Evolutionary conservation across 805 yeast species (phyloP).

Genomic region (Saturnispora bothae): DNA sequence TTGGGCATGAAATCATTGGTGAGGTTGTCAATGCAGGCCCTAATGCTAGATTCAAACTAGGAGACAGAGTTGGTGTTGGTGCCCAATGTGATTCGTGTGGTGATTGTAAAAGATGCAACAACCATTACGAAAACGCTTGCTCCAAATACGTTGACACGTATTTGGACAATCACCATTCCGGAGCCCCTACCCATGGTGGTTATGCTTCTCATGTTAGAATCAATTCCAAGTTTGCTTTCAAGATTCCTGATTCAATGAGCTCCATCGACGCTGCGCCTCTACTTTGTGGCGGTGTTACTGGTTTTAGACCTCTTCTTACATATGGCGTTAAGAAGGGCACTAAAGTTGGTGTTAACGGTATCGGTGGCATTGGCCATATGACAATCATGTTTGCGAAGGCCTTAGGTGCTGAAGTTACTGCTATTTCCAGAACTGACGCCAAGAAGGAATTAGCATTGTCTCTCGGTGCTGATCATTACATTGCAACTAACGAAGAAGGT

Average conservation of each 20-base stretch:
- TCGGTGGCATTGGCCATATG: constrained; percentile 40
- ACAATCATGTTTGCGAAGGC: constrained; percentile 44
- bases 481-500: constrained; percentile 42
- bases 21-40: constrained; percentile 32
- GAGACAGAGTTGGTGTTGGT: constrained; percentile 44
- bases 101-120: constrained; percentile 30
- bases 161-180: constrained; percentile 28
- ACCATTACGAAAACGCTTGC: constrained; percentile 40
- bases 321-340: constrained; percentile 37
- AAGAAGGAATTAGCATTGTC: constrained; percentile 39
- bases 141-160: constrained; percentile 36
- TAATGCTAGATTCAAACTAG: constrained; percentile 30
- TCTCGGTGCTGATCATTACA: constrained; percentile 43
- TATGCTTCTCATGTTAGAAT: constrained; percentile 39
- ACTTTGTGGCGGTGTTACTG: constrained; percentile 49
- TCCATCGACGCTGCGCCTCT: constrained; percentile 41
- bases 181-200: constrained; percentile 38
- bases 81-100: constrained; percentile 34
- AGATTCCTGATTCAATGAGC: constrained; percentile 37
- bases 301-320: constrained; percentile 37
- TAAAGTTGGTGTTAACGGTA: constrained; percentile 39
- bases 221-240: constrained; percentile 35
- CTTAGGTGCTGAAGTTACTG: constrained; percentile 49
- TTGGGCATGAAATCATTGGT: constrained; percentile 43
- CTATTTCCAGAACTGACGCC: constrained; percentile 39